Base-by-base conservation (phyloP, 2,329 filamentous ascomycete species). In the Orbilia ellipsospora region DNA sequence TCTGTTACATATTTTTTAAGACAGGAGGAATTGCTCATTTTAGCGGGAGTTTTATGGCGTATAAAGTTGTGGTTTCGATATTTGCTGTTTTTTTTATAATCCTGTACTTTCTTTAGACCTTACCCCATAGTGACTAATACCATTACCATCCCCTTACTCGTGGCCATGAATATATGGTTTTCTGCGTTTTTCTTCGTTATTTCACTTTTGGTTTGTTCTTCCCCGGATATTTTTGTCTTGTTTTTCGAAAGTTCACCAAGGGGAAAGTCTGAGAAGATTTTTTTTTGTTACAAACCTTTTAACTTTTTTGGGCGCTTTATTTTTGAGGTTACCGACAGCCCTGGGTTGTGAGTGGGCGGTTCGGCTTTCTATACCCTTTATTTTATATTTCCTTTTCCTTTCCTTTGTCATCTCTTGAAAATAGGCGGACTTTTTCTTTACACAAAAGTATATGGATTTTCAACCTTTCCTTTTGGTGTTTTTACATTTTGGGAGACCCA, bases 41-140 rank as follows among this genome's bases (percentile, higher is more conserved):
- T 74, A 74, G 70, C 70, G 70, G 70, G 70, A 74, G 70, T 74
- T 74, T 73, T 62, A 52, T 48, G 70, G 70, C 63, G 70, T 74
- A 61, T 63, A 13, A 16, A 54, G 28, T 40, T 52, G 16, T 12
- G 60, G 40, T 72, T 23, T 64, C 48, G n/a, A 60, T 44, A 62
- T 74, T 56, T 57, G 48, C 6, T 23, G 62, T 59, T 62, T 57
- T 48, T 45, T n/a, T 68, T 28, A 10, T 31, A 20, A 36, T 31
- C 31, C 61, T 62, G 61, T 67, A 67, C 45, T 63, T 51, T 67
- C 56, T 66, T 26, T 57, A 57, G 15, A 67, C 50, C 50, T 36
- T 18, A 48, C 16, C 62, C 50, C 57, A 56, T 66, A 63, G 70
- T 66, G 51, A 74, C 59, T 74, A 74, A 74, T 74, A 56, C 42